A percentile compares a stretch with the other conserved stretches of the same genome.
phyloP scores from a whole-genome alignment of 805 yeast species.

The Zygotorulaspora danielsina region DNA sequence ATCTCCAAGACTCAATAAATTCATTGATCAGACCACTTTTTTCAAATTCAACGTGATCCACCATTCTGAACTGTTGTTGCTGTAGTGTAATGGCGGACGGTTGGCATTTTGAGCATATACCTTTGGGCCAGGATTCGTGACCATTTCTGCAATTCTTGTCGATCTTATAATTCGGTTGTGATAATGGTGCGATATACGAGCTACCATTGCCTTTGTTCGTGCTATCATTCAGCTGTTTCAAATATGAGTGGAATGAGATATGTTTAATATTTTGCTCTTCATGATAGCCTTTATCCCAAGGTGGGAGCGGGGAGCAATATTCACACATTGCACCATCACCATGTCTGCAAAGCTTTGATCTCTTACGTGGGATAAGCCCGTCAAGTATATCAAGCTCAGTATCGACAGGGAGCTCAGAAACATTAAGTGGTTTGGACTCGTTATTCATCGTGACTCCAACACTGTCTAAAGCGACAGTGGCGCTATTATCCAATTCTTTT shows the following conservation, averaged over 20 bases:
- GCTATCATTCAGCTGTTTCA: slow-evolving; percentile 64
- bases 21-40: slow-evolving; percentile 66
- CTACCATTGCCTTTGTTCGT: slow-evolving; percentile 53
- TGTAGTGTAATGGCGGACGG: slow-evolving; percentile 92
- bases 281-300: slow-evolving; percentile 82
- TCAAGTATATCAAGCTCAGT: slow-evolving; percentile 54
- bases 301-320: slow-evolving; percentile 91
- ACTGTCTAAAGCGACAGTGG: slow-evolving; percentile 15
- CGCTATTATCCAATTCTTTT: slow-evolving; percentile 1
- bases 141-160: slow-evolving; percentile 63
- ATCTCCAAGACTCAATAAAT: slow-evolving; percentile 91
- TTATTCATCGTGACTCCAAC: background rate
- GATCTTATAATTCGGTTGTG: slow-evolving; percentile 65
- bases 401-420: slow-evolving; percentile 65
- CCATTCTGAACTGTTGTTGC: slow-evolving; percentile 89
- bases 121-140: slow-evolving; percentile 90
- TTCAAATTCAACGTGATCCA: slow-evolving; percentile 92
- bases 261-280: slow-evolving; percentile 79
- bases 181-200: slow-evolving; percentile 76
- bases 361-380: slow-evolving; percentile 68
- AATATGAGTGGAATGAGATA: slow-evolving; percentile 76
- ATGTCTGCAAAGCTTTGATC: slow-evolving; percentile 70
- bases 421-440: slow-evolving; percentile 19
- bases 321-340: slow-evolving; percentile 97
- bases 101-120: slow-evolving; percentile 94